A percentile compares a stretch with the other conserved stretches of the same genome.
phyloP scores from a whole-genome alignment of 257 asterid species.

The Solanum sejunctum region DNA sequence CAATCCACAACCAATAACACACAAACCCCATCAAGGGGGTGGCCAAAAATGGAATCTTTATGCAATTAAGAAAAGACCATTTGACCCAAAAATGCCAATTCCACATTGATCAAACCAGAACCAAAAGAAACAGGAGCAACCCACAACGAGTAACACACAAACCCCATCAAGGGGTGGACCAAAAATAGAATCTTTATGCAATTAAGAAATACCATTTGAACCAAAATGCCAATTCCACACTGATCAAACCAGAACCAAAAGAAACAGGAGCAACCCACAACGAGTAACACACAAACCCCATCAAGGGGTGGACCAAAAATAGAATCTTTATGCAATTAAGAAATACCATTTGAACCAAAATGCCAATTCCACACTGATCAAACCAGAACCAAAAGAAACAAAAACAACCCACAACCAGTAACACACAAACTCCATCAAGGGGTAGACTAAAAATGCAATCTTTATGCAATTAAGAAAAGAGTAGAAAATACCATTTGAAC shows the following conservation, averaged over 20 bases:
- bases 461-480: background rate
- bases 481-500: background rate
- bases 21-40: background rate
- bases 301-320: background rate
- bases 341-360: background rate
- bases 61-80: background rate
- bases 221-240: background rate
- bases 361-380: background rate
- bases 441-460: background rate
- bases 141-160: background rate
- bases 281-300: background rate
- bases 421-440: background rate
- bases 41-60: background rate
- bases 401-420: background rate
- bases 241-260: background rate
- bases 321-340: background rate
- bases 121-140: background rate
- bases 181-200: background rate
- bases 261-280: background rate
- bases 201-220: background rate
- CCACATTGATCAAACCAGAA: background rate
- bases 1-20: background rate
- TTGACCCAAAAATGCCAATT: background rate
- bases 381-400: background rate
- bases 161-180: background rate